A percentile compares a stretch with the other conserved stretches of the same genome.
phyloP scores from a whole-genome alignment of 371 early-diverging fungal genomes.

The Mucor velutinosus region DNA sequence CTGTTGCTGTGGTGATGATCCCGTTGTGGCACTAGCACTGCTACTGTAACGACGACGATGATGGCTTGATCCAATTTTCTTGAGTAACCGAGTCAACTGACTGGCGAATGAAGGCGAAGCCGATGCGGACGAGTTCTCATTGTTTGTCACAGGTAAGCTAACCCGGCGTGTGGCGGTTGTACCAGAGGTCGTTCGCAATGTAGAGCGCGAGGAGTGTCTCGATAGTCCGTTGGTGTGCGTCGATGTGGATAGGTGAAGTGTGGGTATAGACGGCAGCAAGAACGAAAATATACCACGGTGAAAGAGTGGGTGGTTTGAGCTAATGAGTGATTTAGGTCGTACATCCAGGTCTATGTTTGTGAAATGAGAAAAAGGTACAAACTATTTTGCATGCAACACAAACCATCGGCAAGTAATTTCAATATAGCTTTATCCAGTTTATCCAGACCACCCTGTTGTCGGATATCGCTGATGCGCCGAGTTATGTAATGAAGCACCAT shows the following conservation, averaged over 20 bases:
- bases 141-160: background rate
- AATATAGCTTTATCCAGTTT: conserved; percentile 28
- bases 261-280: conserved; percentile 20
- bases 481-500: conserved; percentile 32
- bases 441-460: conserved; percentile 25
- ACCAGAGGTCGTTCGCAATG: background rate
- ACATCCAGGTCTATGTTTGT: conserved; percentile 20
- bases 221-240: conserved; percentile 12
- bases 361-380: conserved; percentile 5
- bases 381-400: background rate
- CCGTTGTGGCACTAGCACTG: background rate
- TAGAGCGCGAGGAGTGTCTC: conserved; percentile 18
- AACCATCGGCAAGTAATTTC: conserved; percentile 33
- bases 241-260: conserved; percentile 2
- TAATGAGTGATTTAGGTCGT: conserved; percentile 17
- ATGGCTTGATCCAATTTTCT: background rate
- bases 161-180: conserved; percentile 1
- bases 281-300: conserved; percentile 23
- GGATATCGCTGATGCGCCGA: conserved; percentile 23
- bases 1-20: background rate
- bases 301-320: conserved; percentile 21
- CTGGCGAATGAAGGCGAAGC: background rate
- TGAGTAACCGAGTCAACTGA: conserved; percentile 5
- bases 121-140: background rate
- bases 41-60: background rate